Percentiles rank a stretch among this genome's conserved stretches.
phyloP scores from a whole-genome alignment of 305 asterid genomes.

The Fraxinus albicans region DNA sequence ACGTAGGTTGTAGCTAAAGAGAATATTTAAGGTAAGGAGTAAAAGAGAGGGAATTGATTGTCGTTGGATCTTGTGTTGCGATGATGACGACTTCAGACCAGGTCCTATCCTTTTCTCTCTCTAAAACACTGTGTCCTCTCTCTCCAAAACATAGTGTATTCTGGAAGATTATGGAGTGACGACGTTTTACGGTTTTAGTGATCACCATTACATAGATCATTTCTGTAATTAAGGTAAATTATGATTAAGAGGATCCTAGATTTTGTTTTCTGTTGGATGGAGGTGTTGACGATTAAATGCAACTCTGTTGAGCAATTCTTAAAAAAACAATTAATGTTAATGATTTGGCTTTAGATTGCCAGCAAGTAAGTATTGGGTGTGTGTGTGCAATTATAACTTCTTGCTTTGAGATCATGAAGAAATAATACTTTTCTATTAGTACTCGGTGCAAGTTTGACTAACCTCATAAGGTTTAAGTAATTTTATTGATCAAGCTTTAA shows the following conservation, averaged over 20 bases:
- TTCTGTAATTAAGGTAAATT: not conserved
- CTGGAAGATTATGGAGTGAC: not conserved
- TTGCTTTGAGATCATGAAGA: not conserved
- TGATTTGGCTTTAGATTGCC: not conserved
- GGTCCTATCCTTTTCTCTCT: not conserved
- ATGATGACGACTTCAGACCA: conserved; percentile 26
- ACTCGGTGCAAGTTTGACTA: not conserved
- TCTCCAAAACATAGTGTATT: not conserved
- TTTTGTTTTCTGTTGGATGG: not conserved
- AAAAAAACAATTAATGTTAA: not conserved
- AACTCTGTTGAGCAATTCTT: not conserved
- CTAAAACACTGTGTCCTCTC: not conserved
- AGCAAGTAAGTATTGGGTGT: not conserved
- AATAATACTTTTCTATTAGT: not conserved
- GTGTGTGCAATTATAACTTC: not conserved
- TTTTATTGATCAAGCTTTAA: too few species aligned
- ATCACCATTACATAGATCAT: not conserved
- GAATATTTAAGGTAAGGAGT: not conserved
- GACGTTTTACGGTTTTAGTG: not conserved
- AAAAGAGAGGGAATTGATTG: conserved; percentile 9
- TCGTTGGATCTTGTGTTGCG: conserved; percentile 34
- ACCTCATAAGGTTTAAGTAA: not conserved
- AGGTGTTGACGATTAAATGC: not conserved
- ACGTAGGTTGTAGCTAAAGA: not conserved
- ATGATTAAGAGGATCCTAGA: not conserved